Conservation (phyloP, 345 rosid genomes). For the Acer yangbiense region DNA sequence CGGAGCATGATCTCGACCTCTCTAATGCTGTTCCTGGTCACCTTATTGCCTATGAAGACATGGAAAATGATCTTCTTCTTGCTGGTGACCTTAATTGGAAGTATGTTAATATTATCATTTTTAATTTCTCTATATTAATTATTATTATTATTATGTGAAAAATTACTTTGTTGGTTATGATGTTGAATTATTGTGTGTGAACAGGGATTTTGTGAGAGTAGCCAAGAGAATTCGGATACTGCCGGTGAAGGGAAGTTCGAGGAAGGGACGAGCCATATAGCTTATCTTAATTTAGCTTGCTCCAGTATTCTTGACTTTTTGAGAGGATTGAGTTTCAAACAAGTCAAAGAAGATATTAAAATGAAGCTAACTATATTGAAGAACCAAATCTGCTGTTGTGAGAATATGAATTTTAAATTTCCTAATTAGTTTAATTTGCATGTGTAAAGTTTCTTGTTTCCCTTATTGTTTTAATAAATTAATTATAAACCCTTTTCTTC, state of each 20-base stretch:
- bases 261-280: conserved; percentile 34
- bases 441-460: conserved; percentile 3
- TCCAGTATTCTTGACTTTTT: neutral
- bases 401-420: neutral
- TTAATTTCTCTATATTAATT: neutral
- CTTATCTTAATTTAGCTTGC: conserved; percentile 13
- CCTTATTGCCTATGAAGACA: conserved; percentile 83
- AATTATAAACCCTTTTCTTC: neutral
- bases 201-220: conserved; percentile 89
- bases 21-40: conserved; percentile 87
- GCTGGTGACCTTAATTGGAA: conserved; percentile 94
- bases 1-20: conserved; percentile 49
- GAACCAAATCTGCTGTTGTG: conserved; percentile 6
- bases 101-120: conserved; percentile 37
- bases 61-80: conserved; percentile 90
- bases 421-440: too few relatives aligned
- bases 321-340: neutral
- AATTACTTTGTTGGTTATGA: neutral
- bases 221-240: conserved; percentile 88
- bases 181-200: neutral
- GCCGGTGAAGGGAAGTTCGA: conserved; percentile 66
- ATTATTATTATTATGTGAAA: neutral
- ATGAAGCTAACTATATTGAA: neutral
- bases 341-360: conserved; percentile 2
- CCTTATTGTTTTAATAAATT: neutral